phyloP scores from a whole-genome alignment of 2,329 filamentous ascomycete species.

The Fusarium torreyae region DNA sequence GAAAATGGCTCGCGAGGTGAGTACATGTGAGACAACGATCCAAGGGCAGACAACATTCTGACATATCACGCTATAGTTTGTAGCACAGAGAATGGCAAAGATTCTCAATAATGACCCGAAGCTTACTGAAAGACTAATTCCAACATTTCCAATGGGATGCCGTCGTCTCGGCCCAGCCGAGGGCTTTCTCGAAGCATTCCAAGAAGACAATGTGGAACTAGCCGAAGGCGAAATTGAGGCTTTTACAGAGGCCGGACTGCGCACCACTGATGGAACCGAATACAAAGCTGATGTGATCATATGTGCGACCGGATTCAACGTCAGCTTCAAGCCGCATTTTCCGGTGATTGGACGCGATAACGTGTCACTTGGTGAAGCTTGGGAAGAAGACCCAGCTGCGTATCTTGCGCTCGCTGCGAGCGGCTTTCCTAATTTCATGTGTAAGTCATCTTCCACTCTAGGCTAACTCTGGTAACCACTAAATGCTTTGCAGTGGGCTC shows the following conservation, averaged over 20 bases:
- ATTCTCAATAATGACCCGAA: slow-evolving; percentile 18
- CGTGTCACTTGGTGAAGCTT: slow-evolving; percentile 43
- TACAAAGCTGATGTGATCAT: slow-evolving; percentile 30
- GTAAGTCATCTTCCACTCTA: neutral
- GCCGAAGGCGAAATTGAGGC: slow-evolving; percentile 24
- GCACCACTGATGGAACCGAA: slow-evolving; percentile 17
- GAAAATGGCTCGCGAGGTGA: slow-evolving; percentile 15
- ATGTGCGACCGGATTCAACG: slow-evolving; percentile 38
- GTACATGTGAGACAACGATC: rapidly evolving
- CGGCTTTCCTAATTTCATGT: slow-evolving; percentile 48
- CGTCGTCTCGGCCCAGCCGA: slow-evolving; percentile 62
- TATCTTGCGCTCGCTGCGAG: slow-evolving; percentile 49
- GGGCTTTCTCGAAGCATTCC: slow-evolving; percentile 56
- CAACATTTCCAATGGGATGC: slow-evolving; percentile 58
- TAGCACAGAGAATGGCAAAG: slow-evolving; percentile 12
- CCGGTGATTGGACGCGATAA: slow-evolving; percentile 37
- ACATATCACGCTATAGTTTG: neutral
- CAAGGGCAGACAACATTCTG: rapidly evolving
- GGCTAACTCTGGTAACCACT: rapidly evolving
- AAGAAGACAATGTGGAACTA: slow-evolving; percentile 43
- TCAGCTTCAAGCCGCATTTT: slow-evolving; percentile 48
- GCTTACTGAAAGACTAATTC: slow-evolving; percentile 51
- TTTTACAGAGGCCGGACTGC: slow-evolving; percentile 26
- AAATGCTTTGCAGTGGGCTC: slow-evolving; percentile 3
- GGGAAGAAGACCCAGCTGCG: slow-evolving; percentile 47